Evolutionary conservation across 2,329 filamentous ascomycete species (phyloP), one percentile per base, ranked within the genome.

Genomic region (Stemphylium beticola): DNA sequence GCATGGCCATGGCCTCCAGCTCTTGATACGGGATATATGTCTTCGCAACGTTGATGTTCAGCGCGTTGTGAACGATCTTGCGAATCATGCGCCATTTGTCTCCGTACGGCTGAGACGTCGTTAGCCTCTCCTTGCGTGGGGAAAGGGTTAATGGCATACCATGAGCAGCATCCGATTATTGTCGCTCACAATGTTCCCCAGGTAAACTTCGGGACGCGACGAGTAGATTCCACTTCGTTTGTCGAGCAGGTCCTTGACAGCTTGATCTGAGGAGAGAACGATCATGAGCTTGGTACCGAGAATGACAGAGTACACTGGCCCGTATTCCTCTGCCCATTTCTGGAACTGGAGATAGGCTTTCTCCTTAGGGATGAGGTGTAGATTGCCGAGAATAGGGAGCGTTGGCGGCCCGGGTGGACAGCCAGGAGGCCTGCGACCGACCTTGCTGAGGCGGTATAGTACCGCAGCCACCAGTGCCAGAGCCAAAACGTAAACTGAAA

Each of bases 1-100:
- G 70, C 82, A 86, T 82, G 44, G 80, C 77, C 61, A 81, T 82
- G 66, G 80, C 83, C 64, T 86, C 83, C 2, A 85, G 74, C 42
- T 81, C 77, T 58, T 85, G 83, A 58, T 85, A 85, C 0, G 82
- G 79, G 0, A 84, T 49, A 31, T 70, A 70, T 20, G 62, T 52
- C 4, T 38, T 52, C 2, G 64, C 52, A 1, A 41, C 65, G 15
- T 53, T 66, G 36, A 68, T 49, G 20, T 68, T 69, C 20, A 69
- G 34, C 2, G 45, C 57, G 8, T 58, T 46, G 22, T 69, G 67
- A 2, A 62, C 44, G 15, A 69, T 55, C 26, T 61, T 69, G 2
- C 61, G 62, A n/a, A 61, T 29, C 58, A 58, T 54, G 1, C 59
- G 55, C 62, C 61, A 66, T 4, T 42, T 55, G 1, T 55, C 41